phyloP scores from a whole-genome alignment of 331 rosid genomes.

The Acacia concinna region DNA sequence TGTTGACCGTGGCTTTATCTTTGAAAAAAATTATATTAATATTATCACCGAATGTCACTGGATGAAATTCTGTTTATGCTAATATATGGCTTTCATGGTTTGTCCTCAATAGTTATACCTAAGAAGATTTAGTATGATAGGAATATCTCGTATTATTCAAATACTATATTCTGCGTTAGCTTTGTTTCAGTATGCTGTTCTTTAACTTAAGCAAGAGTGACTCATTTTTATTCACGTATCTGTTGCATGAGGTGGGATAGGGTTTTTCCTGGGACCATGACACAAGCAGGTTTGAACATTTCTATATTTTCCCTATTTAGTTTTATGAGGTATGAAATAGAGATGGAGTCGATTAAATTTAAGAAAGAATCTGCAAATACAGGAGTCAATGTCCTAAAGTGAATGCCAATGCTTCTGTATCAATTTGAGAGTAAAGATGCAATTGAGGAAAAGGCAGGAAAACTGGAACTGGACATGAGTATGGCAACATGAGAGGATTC shows the following conservation, averaged over 20 bases:
- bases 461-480: background rate
- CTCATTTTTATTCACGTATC: background rate
- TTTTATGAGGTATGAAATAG: background rate
- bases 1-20: background rate
- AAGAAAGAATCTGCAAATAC: background rate
- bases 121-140: background rate
- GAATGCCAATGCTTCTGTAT: background rate
- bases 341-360: background rate
- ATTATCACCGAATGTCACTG: background rate
- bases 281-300: background rate
- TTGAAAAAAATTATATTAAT: background rate
- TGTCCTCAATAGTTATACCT: background rate
- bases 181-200: background rate
- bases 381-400: background rate
- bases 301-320: background rate
- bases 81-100: background rate
- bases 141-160: background rate
- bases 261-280: background rate
- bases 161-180: background rate
- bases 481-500: background rate
- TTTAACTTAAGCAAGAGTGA: background rate
- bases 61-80: background rate
- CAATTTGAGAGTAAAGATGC: background rate
- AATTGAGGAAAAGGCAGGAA: background rate
- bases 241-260: background rate